Evolutionary conservation across 164 flowering plant genomes (phyloP).

Genomic region (Kalanchoe fedtschenkoi): DNA sequence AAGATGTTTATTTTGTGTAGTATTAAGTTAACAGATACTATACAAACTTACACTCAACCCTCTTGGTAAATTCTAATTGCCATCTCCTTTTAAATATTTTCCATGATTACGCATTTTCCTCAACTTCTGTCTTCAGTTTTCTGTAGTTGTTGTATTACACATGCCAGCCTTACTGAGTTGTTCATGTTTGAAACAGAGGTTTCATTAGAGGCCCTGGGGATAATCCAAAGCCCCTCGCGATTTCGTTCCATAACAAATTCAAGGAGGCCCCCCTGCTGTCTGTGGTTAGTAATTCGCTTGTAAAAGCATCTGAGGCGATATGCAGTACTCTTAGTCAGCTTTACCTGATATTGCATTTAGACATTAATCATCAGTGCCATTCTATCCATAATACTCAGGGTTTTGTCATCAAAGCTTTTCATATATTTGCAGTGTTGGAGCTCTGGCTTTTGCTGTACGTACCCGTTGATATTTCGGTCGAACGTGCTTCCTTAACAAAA

Average conservation of each 20-base stretch:
- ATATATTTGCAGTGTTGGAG: conserved; percentile 74
- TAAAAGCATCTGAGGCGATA: background rate
- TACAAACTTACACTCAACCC: too few species aligned
- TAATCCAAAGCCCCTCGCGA: conserved; percentile 63
- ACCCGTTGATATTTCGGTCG: conserved; percentile 74
- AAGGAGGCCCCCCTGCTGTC: conserved; percentile 87
- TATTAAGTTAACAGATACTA: background rate
- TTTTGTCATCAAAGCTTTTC: background rate
- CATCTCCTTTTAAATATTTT: background rate
- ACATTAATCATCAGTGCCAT: background rate
- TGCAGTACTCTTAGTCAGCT: background rate
- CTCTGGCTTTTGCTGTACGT: conserved; percentile 93
- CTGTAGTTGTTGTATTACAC: background rate
- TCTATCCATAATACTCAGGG: background rate
- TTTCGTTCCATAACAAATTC: conserved; percentile 80
- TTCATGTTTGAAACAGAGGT: conserved; percentile 37
- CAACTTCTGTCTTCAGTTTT: too few species aligned
- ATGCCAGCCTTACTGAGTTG: background rate
- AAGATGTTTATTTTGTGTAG: background rate
- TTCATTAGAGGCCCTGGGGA: conserved; percentile 95
- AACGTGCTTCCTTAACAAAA: conserved; percentile 37
- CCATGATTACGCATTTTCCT: background rate
- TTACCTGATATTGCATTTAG: background rate
- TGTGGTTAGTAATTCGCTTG: conserved; percentile 35
- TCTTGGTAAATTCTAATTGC: background rate